These are phyloP conservation scores for Aspergillus heteromorphus DNA, from an alignment of 495 filamentous ascomycete genomes.

Conservation along the genomic window DNA sequence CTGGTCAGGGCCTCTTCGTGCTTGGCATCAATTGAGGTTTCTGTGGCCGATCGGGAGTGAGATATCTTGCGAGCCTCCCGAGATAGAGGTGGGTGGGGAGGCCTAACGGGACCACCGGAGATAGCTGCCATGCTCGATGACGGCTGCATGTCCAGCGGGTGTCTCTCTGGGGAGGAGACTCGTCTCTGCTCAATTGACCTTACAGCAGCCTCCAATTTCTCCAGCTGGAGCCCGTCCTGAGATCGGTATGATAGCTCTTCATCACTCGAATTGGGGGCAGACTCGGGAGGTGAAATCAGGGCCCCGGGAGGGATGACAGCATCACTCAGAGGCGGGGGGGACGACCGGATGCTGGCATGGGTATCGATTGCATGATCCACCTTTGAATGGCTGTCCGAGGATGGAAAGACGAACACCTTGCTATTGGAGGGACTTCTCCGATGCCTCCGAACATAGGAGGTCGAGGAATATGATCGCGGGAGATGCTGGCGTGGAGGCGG, in stretches of 20 bases:
- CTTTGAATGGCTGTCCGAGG: slow-evolving; percentile 25
- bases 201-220: slow-evolving; percentile 79
- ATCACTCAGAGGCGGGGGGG: slow-evolving; percentile 69
- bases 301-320: slow-evolving; percentile 71
- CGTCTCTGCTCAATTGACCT: slow-evolving; percentile 68
- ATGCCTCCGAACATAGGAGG: slow-evolving; percentile 66
- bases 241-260: slow-evolving; percentile 59
- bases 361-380: slow-evolving; percentile 46
- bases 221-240: slow-evolving; percentile 58
- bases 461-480: slow-evolving; percentile 72
- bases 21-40: slow-evolving; percentile 54
- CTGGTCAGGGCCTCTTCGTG: slow-evolving; percentile 51
- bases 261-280: slow-evolving; percentile 69
- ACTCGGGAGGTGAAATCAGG: slow-evolving; percentile 84
- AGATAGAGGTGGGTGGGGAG: slow-evolving; percentile 38
- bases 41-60: slow-evolving; percentile 82
- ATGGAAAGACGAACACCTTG: slow-evolving; percentile 30
- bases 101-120: slow-evolving; percentile 6
- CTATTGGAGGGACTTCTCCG: slow-evolving; percentile 56
- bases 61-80: slow-evolving; percentile 60
- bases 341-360: slow-evolving; percentile 63
- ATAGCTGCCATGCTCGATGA: slow-evolving; percentile 17
- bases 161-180: slow-evolving; percentile 53
- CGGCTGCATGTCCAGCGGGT: slow-evolving; percentile 30
- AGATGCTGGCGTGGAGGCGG: slow-evolving; percentile 45